Base-by-base conservation (phyloP, 1,284 basidiomycete genomes). In the Moesziomyces parantarcticus region DNA sequence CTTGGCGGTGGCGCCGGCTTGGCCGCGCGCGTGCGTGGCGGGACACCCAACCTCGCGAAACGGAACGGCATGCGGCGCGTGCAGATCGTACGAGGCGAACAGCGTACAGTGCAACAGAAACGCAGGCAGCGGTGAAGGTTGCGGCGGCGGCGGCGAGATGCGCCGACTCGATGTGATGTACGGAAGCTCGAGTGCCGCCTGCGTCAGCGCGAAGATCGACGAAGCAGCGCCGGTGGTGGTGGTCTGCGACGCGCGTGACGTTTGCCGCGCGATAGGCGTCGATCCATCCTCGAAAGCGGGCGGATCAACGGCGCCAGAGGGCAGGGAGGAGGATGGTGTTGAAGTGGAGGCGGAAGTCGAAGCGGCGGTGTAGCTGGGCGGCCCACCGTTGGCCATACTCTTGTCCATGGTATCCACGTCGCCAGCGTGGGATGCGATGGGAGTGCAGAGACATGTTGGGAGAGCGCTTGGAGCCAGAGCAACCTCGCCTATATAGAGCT, bases 61-160 rank as follows among this genome's bases (percentile, higher is more conserved):
- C 0, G 71, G 58, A 0, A 55, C 52, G 0, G 65, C 51, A 20
- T 62, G 58, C 2, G 66, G 65, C 14, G 49, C 26, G 18, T 42
- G 20, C 32, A 50, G 4, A 7, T 74, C 71, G 46, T 74, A 68
- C 29, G 53, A 58, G 7, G 71, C 71, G 22, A 62, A 74, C 8
- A 74, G 40, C 3, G 66, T 74, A 23, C 71, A 74, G 26, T 74
- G 71, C n/a, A 74, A 54, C 55, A 73, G 22, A 21, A 59, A 54
- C 1, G 60, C 25, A 1, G 64, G 60, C 5, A 73, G 34, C 5
- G 70, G 64, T 2, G 46, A 52, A 0, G 25, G 40, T 10, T 60
- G 58, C 2, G 60, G 20, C 1, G 50, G 42, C 4, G 70, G 70
- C 9, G 50, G 34, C 2, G 43, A 36, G 21, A 68, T 51, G 9